Percentiles rank a stretch among this genome's conserved stretches.
Conservation (phyloP, 1,139 yeast species). For the Saccharomyces hybrid region DNA sequence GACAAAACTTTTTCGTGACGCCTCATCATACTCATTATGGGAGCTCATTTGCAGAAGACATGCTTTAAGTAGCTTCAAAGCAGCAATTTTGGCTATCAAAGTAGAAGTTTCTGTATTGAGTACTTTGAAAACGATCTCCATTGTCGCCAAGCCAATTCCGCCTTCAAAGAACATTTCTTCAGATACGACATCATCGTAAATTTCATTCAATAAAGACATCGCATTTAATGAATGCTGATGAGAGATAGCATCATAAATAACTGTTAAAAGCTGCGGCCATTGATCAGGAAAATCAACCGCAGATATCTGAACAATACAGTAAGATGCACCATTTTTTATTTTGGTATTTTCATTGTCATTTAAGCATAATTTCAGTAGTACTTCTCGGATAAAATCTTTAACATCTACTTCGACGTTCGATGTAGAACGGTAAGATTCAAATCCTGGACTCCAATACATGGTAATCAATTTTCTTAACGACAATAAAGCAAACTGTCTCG, state of each 20-base stretch:
- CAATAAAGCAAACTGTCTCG: slow-evolving; percentile 60
- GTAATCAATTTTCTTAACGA: slow-evolving; percentile 66
- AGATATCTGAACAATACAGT: slow-evolving; percentile 76
- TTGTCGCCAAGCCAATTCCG: slow-evolving; percentile 51
- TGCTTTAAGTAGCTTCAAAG: slow-evolving; percentile 45
- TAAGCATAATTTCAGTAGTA: slow-evolving; percentile 47
- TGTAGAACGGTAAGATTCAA: slow-evolving; percentile 65
- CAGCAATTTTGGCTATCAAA: slow-evolving; percentile 40
- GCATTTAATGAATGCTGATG: slow-evolving; percentile 51
- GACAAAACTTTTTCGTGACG: slow-evolving; percentile 14
- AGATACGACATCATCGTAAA: slow-evolving; percentile 76
- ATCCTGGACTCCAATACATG: slow-evolving; percentile 77
- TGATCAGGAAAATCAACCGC: slow-evolving; percentile 91
- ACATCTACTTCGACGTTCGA: slow-evolving; percentile 45
- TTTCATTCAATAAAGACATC: slow-evolving; percentile 60
- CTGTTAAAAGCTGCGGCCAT: slow-evolving; percentile 69
- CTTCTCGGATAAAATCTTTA: slow-evolving; percentile 37
- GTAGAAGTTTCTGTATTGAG: slow-evolving; percentile 31
- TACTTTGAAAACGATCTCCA: slow-evolving; percentile 39
- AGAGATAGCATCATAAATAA: slow-evolving; percentile 38
- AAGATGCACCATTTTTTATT: slow-evolving; percentile 58
- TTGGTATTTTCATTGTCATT: slow-evolving; percentile 45
- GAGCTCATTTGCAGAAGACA: slow-evolving; percentile 47
- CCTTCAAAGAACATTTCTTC: slow-evolving; percentile 81
- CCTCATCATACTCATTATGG: slow-evolving; percentile 38